phyloP scores from a whole-genome alignment of 148 eudicot species.

The Rheum nobile region DNA sequence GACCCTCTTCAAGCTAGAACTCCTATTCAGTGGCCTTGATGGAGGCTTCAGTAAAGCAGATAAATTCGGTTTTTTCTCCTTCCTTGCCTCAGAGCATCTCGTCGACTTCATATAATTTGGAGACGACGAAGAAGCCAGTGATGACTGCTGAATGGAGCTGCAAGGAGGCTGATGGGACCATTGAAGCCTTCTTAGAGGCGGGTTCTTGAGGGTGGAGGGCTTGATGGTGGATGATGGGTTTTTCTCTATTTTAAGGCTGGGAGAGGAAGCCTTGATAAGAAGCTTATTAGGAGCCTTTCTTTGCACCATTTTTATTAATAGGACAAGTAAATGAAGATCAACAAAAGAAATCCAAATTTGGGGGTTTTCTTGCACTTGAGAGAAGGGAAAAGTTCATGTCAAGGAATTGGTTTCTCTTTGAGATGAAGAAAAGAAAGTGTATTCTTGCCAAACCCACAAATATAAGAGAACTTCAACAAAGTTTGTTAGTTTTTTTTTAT shows the following conservation, averaged over 20 bases:
- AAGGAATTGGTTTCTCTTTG: background rate
- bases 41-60: slow-evolving; percentile 1
- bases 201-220: slow-evolving; percentile 14
- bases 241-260: slow-evolving; percentile 24
- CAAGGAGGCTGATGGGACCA: too few relatives aligned
- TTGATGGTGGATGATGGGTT: slow-evolving; percentile 15
- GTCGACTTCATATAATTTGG: slow-evolving; percentile 89
- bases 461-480: background rate
- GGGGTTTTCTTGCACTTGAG: slow-evolving; percentile 5
- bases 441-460: background rate
- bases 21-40: slow-evolving; percentile 13
- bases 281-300: slow-evolving; percentile 52
- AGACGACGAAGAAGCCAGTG: background rate
- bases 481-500: background rate
- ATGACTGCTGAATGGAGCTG: too few relatives aligned
- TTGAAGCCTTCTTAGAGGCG: too few relatives aligned
- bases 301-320: slow-evolving; percentile 54
- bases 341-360: background rate
- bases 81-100: slow-evolving; percentile 62
- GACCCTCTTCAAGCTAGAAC: slow-evolving; percentile 34
- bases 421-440: slow-evolving; percentile 1
- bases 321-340: background rate
- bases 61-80: slow-evolving; percentile 16
- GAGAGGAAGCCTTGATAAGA: slow-evolving; percentile 30
- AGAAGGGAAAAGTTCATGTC: background rate